Percentiles rank a stretch among this genome's conserved stretches.
Evolutionary conservation across 1,284 basidiomycete genomes (phyloP).

Genomic region (Tylopilus sp.): DNA sequence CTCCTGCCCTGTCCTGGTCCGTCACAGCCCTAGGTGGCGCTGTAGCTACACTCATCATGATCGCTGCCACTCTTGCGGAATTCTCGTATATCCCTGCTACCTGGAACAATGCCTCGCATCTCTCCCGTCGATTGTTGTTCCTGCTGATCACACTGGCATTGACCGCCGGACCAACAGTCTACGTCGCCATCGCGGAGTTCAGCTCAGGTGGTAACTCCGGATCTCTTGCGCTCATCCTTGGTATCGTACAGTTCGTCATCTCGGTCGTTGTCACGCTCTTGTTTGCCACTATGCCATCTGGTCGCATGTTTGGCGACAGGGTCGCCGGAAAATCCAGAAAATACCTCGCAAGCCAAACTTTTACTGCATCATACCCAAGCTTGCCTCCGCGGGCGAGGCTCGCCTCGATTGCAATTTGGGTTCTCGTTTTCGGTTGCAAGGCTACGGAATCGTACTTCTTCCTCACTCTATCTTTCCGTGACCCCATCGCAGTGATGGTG

Average conservation of each 20-base stretch:
- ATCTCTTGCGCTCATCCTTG: slow-evolving; percentile 77
- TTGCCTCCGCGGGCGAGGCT: slow-evolving; percentile 59
- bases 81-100: slow-evolving; percentile 95
- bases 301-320: slow-evolving; percentile 92
- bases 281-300: slow-evolving; percentile 86
- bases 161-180: slow-evolving; percentile 87
- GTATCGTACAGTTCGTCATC: slow-evolving; percentile 90
- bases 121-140: slow-evolving; percentile 83
- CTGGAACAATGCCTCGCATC: slow-evolving; percentile 96
- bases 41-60: slow-evolving; percentile 90
- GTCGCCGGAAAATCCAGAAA: slow-evolving; percentile 91
- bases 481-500: slow-evolving; percentile 87
- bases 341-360: slow-evolving; percentile 93
- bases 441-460: slow-evolving; percentile 95
- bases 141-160: slow-evolving; percentile 79
- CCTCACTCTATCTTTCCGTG: slow-evolving; percentile 88
- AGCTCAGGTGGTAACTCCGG: slow-evolving; percentile 52
- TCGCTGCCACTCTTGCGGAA: slow-evolving; percentile 85
- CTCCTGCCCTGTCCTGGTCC: slow-evolving; percentile 80
- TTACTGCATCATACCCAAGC: slow-evolving; percentile 87
- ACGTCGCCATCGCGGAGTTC: slow-evolving; percentile 73
- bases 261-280: slow-evolving; percentile 78
- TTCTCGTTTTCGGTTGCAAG: slow-evolving; percentile 91
- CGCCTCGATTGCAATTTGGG: slow-evolving; percentile 78
- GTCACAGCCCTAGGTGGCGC: slow-evolving; percentile 88